These are phyloP conservation scores for Vaccinium corymbosum DNA, from an alignment of 148 eudicot species.

Conservation along the genomic window DNA sequence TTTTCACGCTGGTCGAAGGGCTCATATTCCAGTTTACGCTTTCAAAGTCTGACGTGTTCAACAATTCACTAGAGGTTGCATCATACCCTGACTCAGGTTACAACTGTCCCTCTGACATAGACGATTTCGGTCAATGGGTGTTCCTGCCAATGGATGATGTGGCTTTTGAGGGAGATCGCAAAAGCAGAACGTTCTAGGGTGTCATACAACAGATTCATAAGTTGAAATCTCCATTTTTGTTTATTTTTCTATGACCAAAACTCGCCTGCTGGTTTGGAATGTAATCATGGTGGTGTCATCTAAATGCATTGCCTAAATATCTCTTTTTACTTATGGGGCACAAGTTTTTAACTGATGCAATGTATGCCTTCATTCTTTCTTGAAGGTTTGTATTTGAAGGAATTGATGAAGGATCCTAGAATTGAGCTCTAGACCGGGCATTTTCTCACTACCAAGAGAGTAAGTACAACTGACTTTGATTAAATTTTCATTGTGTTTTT, in stretches of 20 bases:
- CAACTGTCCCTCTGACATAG: too few species aligned
- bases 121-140: not conserved
- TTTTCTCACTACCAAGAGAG: conserved; percentile 54
- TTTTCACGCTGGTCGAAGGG: not conserved
- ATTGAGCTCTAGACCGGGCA: conserved; percentile 66
- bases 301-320: not conserved
- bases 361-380: conserved; percentile 10
- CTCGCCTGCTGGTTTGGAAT: not conserved
- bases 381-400: conserved; percentile 83
- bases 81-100: too few species aligned
- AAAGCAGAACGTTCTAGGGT: not conserved
- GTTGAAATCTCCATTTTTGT: not conserved
- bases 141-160: not conserved
- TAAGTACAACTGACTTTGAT: conserved; percentile 33
- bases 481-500: not conserved
- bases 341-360: conserved; percentile 6
- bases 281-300: not conserved
- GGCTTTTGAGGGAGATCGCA: not conserved
- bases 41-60: not conserved
- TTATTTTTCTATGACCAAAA: not conserved
- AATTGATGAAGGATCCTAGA: conserved; percentile 76
- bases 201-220: not conserved
- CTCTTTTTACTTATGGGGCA: not conserved
- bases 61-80: too few species aligned
- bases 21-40: not conserved